Evolutionary conservation across 2,329 filamentous ascomycete species (phyloP), one percentile per base, ranked within the genome.

Genomic region (Cladosporium velox): DNA sequence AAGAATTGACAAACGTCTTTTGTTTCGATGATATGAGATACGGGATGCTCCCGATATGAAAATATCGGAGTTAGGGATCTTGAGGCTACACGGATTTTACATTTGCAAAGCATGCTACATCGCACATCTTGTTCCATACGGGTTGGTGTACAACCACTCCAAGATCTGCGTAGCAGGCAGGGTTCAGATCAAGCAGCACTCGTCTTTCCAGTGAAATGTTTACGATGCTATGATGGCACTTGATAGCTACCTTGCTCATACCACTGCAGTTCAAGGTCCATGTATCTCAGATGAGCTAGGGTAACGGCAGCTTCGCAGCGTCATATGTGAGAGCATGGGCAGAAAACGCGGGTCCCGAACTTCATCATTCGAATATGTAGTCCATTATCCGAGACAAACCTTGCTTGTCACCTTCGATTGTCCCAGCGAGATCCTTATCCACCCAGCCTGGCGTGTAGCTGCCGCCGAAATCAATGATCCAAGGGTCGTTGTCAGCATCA

Each of bases 401-500:
- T 66, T 70, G 67, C 60, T 67, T 54, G 60, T 73, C 71, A 32
- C 72, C 72, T 52, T 70, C 67, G 35, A 59, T 67, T 12, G 71
- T 74, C 51, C 65, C 69, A 28, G 65, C 66, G 18, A 71, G 63
- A 51, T 72, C 71, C 11, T 68, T 59, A 30, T 73, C 69, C 11
- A 74, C 70, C 69, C 70, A 75, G 21, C 70, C 68, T n/a, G 63
- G 49, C 57, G 69, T 72, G 49, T 68, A 71, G 41, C 67, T 67
- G 14, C 72, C 73, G 14, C 73, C 70, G 63, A 73, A 72, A 49
- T 74, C 71, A 57, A 75, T 69, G 18, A 73, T 68, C 68, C 67
- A 75, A 12, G 71, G 67, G 54, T 73, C 54, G 10, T 68, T 60
- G 24, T 67, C 24, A 28, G 41, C n/a, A 38, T 44, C 38, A n/a